Conservation (phyloP, 352 stramenopile species). For the Halophytophthora batemanensis region DNA sequence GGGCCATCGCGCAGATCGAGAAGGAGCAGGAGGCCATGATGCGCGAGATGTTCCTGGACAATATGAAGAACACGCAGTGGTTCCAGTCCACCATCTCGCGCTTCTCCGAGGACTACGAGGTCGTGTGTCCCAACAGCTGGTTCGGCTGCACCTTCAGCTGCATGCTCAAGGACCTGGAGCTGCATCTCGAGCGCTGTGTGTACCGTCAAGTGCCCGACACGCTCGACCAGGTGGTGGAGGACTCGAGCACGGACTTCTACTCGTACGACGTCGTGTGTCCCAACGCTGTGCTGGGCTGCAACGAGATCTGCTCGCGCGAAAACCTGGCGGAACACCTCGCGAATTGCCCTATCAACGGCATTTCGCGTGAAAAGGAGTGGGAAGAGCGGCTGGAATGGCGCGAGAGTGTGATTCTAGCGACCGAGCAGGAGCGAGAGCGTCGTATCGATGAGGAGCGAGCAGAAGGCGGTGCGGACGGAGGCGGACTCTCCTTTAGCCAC, state of each 20-base stretch:
- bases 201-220: constrained; percentile 79
- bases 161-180: constrained; percentile 78
- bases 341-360: constrained; percentile 62
- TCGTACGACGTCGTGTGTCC: constrained; percentile 85
- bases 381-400: constrained; percentile 69
- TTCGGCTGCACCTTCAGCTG: constrained; percentile 85
- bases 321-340: constrained; percentile 63
- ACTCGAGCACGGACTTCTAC: constrained; percentile 60
- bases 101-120: constrained; percentile 78
- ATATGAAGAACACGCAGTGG: constrained; percentile 89
- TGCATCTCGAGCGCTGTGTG: constrained; percentile 58
- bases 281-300: constrained; percentile 78
- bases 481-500: constrained; percentile 52
- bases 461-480: constrained; percentile 20
- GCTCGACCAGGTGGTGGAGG: constrained; percentile 58
- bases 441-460: constrained; percentile 57
- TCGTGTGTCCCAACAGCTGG: constrained; percentile 85
- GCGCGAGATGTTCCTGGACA: constrained; percentile 81
- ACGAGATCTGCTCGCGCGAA: constrained; percentile 72
- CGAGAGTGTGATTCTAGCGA: constrained; percentile 65
- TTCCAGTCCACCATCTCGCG: constrained; percentile 83
- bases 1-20: constrained; percentile 79
- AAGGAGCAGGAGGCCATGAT: constrained; percentile 80
- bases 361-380: constrained; percentile 75
- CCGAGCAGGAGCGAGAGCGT: constrained; percentile 64